Base-by-base conservation (phyloP, 176 grass and related monocot species). In the Secale cereale region DNA sequence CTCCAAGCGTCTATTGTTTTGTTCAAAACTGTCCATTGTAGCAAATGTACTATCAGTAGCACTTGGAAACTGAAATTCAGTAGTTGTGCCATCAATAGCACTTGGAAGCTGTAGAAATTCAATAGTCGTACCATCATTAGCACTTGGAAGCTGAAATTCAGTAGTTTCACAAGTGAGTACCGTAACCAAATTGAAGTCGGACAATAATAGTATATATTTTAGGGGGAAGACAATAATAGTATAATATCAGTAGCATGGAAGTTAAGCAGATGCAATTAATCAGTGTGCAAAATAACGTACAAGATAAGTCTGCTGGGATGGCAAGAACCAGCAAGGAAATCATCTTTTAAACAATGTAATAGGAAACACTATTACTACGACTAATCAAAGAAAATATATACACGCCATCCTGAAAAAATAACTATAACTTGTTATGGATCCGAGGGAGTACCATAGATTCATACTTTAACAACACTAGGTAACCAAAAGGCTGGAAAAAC, bases 81-180 rank as follows among this genome's bases (percentile, higher is more conserved):
- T 52, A 19, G 48, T 52, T 62, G 85, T 57, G 23, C 63, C 81
- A 82, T 72, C 43, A 75, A 66, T 75, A 75, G 70, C 70, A 82
- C 66, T 77, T 78, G 93, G 74, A 69, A 86, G 46, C 48, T 52
- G 48, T 17, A 45, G 43, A 45, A 5, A 52, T 52, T 17, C 48
- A 52, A 16, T 52, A 52, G 15, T 52, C 54, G 85, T 46, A 29
- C 57, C 81, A 82, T 72, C 43, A 75, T 50, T 63, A 78, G 63
- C 70, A 82, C 66, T 77, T 78, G 93, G 74, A 69, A 86, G 65
- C 93, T 95, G 90, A 79, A 88, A 86, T 62, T 62, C 45, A 82
- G 74, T 81, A 83, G 45, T 22, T 75, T 83, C 50, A 52, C 33
- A 61, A 20, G 67, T 74, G 79, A 27, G 30, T 76, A 19, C 10